These are phyloP conservation scores for Colletotrichum sublineola DNA, from an alignment of 2,329 filamentous ascomycete species.

Conservation along the genomic window DNA sequence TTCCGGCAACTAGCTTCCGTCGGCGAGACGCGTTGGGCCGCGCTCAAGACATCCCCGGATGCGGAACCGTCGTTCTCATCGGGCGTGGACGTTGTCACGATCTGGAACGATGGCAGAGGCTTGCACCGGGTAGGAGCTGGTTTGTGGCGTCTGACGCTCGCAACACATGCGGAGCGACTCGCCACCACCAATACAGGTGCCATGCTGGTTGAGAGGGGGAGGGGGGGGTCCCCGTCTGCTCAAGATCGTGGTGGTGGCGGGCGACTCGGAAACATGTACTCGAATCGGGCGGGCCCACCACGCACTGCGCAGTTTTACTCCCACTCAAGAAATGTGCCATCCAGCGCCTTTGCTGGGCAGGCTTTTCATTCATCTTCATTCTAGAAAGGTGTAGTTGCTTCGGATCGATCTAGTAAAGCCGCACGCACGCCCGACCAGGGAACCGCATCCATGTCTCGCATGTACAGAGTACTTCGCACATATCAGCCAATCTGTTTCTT, in stretches of 20 bases:
- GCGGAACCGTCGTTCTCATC: not conserved
- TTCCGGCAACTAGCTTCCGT: conserved; percentile 23
- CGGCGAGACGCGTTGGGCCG: conserved; percentile 23
- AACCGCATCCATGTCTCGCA: not conserved
- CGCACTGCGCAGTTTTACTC: not conserved
- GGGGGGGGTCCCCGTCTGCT: not conserved
- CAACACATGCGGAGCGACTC: conserved; percentile 5
- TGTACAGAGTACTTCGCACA: not conserved
- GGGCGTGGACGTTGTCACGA: conserved; percentile 13
- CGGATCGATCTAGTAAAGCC: not conserved
- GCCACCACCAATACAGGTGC: not conserved
- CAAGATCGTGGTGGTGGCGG: not conserved
- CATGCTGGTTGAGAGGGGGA: conserved; percentile 7
- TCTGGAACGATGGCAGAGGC: conserved; percentile 9
- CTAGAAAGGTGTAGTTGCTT: not conserved
- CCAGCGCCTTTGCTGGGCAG: not conserved
- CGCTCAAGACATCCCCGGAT: not conserved
- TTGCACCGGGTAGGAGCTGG: conserved; percentile 13
- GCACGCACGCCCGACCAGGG: not conserved
- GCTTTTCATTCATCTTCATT: not conserved
- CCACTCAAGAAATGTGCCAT: not conserved
- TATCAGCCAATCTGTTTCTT: conserved; percentile 8
- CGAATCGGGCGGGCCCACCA: not conserved
- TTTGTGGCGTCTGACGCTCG: not conserved
- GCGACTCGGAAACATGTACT: not conserved